Evolutionary conservation across 768 basidiomycete species (phyloP).

Genomic region (Kwoniella europaea): DNA sequence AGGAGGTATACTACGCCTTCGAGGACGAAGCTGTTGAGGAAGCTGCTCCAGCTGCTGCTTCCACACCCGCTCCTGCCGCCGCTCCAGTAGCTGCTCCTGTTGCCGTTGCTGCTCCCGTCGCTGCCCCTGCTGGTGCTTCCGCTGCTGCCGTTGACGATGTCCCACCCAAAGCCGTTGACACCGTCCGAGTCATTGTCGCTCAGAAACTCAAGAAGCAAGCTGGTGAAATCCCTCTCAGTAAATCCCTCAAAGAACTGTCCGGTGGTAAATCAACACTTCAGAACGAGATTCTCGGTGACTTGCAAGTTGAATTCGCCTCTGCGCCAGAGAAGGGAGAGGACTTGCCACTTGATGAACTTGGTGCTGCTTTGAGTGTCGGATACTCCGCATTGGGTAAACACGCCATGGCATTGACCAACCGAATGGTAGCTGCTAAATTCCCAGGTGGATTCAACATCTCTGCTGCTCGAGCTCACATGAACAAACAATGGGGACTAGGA

Average conservation of each 20-base stretch:
- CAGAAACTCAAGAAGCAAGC: constrained; percentile 98
- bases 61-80: constrained; percentile 61
- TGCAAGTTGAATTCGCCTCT: constrained; percentile 90
- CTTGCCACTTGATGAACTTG: constrained; percentile 92
- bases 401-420: constrained; percentile 83
- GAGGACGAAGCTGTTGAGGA: constrained; percentile 76
- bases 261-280: constrained; percentile 98
- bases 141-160: constrained; percentile 82
- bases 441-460: constrained; percentile 97
- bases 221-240: constrained; percentile 83
- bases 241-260: constrained; percentile 97
- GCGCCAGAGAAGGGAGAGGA: constrained; percentile 99
- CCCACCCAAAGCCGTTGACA: constrained; percentile 87
- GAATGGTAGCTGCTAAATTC: constrained; percentile 94
- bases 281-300: constrained; percentile 96
- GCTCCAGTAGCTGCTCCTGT: constrained; percentile 59
- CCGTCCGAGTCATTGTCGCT: constrained; percentile 84
- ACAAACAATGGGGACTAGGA: constrained; percentile 95
- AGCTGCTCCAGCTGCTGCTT: constrained; percentile 52
- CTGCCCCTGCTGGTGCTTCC: constrained; percentile 64
- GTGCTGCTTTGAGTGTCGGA: constrained; percentile 77
- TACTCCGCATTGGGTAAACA: constrained; percentile 88
- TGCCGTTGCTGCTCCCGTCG: constrained; percentile 56
- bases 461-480: constrained; percentile 82
- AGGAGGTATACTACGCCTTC: constrained; percentile 97